Base-by-base conservation (phyloP, 768 basidiomycete genomes). In the Tephrocybe sp. region DNA sequence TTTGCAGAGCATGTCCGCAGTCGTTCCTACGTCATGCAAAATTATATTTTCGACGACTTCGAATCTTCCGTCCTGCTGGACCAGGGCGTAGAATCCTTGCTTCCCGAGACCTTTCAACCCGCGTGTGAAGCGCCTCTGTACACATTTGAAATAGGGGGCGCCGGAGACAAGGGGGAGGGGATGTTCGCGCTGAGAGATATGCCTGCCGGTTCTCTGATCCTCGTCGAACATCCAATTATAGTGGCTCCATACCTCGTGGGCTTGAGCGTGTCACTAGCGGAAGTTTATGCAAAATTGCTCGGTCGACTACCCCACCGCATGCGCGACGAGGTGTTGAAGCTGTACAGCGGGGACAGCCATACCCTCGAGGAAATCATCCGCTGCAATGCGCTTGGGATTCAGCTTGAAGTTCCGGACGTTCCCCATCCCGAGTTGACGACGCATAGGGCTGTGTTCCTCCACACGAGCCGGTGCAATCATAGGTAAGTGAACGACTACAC, bases 141-240 rank as follows among this genome's bases (percentile, higher is more conserved):
- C 32, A 48, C 44, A 2, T 67, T 64, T 45, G 49, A 60, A 48
- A 58, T 69, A 39, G 52, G 56, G 18, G 50, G 56, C n/a, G 65
- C 71, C 0, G 58, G 59, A 10, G 45, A 64, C 38, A 71, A 70
- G 48, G 74, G 73, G 15, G 50, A 61, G 14, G 74, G 70, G 1
- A 64, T 73, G 61, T 74, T 75, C 50, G 73, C 74, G 1, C 48
- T 60, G 21, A 65, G 63, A 20, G 54, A 62, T 18, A 68, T 75
- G 9, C 53, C 64, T 18, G 55, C 62, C 3, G 73, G 73, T 1
- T 58, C 63, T 30, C 47, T 74, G 15, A 69, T 77, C 37, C 45
- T 69, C 11, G 54, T 61, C 23, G 74, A 77, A 49, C 73, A 74
- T 39, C 77, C 77, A 20, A 66, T 65, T 8, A 56, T 76, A 34